These are phyloP conservation scores for Parathielavia hyrcaniae DNA, from an alignment of 495 filamentous ascomycete genomes.

Conservation along the genomic window DNA sequence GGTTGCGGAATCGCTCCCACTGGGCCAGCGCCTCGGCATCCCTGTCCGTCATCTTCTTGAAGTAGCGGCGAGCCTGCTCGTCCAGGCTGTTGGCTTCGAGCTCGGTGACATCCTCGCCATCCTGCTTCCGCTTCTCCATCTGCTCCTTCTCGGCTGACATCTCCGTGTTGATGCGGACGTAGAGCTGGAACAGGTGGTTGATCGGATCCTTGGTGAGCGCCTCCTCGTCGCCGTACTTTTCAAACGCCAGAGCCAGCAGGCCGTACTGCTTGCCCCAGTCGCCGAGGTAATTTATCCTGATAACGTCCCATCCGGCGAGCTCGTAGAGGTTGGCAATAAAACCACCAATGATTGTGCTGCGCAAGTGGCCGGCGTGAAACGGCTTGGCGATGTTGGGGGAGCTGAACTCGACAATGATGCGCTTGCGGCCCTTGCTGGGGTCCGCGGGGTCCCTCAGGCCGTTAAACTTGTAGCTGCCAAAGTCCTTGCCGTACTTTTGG, in stretches of 20 bases:
- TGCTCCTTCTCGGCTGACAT: slow-evolving; percentile 52
- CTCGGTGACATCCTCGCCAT: slow-evolving; percentile 45
- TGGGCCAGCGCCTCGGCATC: slow-evolving; percentile 67
- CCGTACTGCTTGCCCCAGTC: slow-evolving; percentile 67
- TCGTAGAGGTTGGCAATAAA: slow-evolving; percentile 58
- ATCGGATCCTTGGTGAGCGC: slow-evolving; percentile 52
- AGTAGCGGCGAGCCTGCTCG: slow-evolving; percentile 66
- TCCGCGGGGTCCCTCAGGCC: slow-evolving; percentile 64
- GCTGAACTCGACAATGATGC: slow-evolving; percentile 56
- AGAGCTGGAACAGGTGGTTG: slow-evolving; percentile 59
- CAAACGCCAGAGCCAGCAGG: slow-evolving; percentile 53
- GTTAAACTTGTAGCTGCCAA: slow-evolving; percentile 58
- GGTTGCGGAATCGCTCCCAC: slow-evolving; percentile 83
- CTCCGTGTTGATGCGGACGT: slow-evolving; percentile 56
- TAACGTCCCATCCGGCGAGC: slow-evolving; percentile 55
- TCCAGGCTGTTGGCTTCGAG: slow-evolving; percentile 51
- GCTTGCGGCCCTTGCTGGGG: slow-evolving; percentile 64
- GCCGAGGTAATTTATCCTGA: slow-evolving; percentile 60
- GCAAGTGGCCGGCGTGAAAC: slow-evolving; percentile 62
- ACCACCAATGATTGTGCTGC: slow-evolving; percentile 61
- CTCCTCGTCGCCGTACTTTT: slow-evolving; percentile 55
- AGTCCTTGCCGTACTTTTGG: slow-evolving; percentile 53
- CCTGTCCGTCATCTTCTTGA: slow-evolving; percentile 84
- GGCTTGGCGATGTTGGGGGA: slow-evolving; percentile 61
- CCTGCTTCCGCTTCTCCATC: slow-evolving; percentile 41